Base-by-base conservation (phyloP, 2,329 filamentous ascomycete species). In the Fusarium secorum region DNA sequence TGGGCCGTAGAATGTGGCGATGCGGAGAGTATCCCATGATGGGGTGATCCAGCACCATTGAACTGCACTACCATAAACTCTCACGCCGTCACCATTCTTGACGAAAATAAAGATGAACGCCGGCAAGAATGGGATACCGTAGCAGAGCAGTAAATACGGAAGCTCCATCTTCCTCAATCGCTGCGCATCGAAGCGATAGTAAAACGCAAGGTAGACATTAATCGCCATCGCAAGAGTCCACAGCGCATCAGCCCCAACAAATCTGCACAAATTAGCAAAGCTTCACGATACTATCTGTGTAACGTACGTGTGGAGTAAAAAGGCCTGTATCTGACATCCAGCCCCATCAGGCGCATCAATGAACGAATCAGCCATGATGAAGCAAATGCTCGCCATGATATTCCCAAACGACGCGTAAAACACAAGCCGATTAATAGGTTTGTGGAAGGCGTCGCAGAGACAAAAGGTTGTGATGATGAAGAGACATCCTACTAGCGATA, bases 151-250 rank as follows among this genome's bases (percentile, higher is more conserved):
- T 2, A 64, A 11, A 11, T 64, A 63, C 1, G 33, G 58, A 0
- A 62, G 0, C 32, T 63, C 60, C 60, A 64, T 63, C 22, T 35
- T 63, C 0, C 60, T 30, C 0, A 64, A 13, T 10, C 60, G 46
- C 3, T 46, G 58, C 6, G 60, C 60, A 4, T 64, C 60, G 14
- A 55, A 64, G 2, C 60, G 60, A 5, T 64, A 24, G 3, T 64
- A 63, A 2, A 64, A 64, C 2, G 60, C 60, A 2, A 64, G 58
- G 11, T 64, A 64, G 2, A 64, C 60, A 32, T 64, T 64, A n/a
- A 64, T 52, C 7, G 60, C 58, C 60, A 64, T 64, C 2, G 60
- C 60, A 15, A 64, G 15, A 1, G 60, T 64, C 60, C 60, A 64
- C 33, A 64, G 1, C 0, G 60, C 60, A 46, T 64, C 60, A 14